Base-by-base conservation (phyloP, 1,284 basidiomycete species). In the Hemileia vastatrix region DNA sequence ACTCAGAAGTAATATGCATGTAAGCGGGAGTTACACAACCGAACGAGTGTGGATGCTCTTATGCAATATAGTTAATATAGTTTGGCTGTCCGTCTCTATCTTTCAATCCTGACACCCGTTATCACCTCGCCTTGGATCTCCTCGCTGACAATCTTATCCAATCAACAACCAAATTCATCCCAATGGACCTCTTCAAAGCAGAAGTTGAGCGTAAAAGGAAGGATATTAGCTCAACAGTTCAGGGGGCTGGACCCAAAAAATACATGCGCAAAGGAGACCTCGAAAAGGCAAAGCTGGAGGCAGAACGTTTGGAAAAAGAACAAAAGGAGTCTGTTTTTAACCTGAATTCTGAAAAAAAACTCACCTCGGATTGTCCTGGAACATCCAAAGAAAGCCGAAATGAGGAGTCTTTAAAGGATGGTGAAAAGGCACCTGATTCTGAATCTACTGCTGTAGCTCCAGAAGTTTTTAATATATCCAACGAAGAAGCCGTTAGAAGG, bases 401-500 rank as follows among this genome's bases (percentile, higher is more conserved):
- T n/a, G n/a, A n/a, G n/a, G n/a, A n/a, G n/a, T n/a, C n/a, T n/a
- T n/a, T n/a, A n/a, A n/a, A n/a, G n/a, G n/a, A n/a, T n/a, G n/a
- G n/a, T n/a, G n/a, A n/a, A n/a, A n/a, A 18, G 4, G 54, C 44
- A 33, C 3, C 44, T 6, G 44, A 53, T 27, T 13, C 45, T 31
- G 48, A 64, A 11, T 48, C 47, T 48, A 49, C 54, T 2, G 54
- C 47, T 21, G 54, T 36, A 31, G 33, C 19, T 23, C 81, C 56
- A 78, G 83, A 72, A 81, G 83, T 63, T 1, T 96, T 93, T 80
- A 92, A 91, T 75, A 88, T 97, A 55, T 90, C 93, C 1, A 89
- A 91, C 63, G 88, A 92, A 65, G 95, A 99, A 73, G 90, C 88
- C 24, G 80, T 93, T 57, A 84, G 88, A 5, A 83, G 95, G 11